Evolutionary conservation across 2,329 filamentous ascomycete genomes (phyloP).

Genomic region (Septoria linicola): DNA sequence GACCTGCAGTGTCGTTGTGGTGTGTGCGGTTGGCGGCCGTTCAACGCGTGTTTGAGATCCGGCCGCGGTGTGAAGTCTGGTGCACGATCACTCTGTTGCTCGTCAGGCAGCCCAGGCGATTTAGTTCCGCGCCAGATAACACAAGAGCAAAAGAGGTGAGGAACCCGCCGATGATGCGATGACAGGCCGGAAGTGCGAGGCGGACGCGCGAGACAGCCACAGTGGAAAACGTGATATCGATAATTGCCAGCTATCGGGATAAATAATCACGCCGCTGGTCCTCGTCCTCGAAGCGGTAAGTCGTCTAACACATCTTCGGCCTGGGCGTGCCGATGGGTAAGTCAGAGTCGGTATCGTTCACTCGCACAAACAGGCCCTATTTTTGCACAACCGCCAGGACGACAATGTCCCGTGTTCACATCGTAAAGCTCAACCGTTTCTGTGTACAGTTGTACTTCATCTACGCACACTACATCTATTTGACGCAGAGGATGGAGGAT

Average conservation of each 20-base stretch:
- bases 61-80: not conserved
- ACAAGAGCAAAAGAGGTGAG: not conserved
- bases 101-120: no score
- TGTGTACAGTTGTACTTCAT: not conserved
- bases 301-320: slow-evolving; percentile 8
- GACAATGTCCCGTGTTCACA: slow-evolving; percentile 6
- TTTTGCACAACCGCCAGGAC: not conserved
- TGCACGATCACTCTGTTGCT: no score
- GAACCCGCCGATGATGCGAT: slow-evolving; percentile 9
- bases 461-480: not conserved
- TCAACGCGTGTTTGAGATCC: slow-evolving; percentile 10
- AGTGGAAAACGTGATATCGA: slow-evolving; percentile 16
- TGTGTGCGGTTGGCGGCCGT: not conserved
- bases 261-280: not conserved
- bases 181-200: slow-evolving; percentile 17
- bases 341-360: not conserved
- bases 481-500: slow-evolving; percentile 4
- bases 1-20: not conserved
- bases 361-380: slow-evolving; percentile 13
- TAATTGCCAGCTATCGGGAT: not conserved
- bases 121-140: slow-evolving; percentile 4
- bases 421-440: not conserved
- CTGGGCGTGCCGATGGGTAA: slow-evolving; percentile 12
- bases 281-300: slow-evolving; percentile 8
- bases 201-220: slow-evolving; percentile 22